Conservation (phyloP, 1,139 yeast species). For the Zygoascus meyerae region DNA sequence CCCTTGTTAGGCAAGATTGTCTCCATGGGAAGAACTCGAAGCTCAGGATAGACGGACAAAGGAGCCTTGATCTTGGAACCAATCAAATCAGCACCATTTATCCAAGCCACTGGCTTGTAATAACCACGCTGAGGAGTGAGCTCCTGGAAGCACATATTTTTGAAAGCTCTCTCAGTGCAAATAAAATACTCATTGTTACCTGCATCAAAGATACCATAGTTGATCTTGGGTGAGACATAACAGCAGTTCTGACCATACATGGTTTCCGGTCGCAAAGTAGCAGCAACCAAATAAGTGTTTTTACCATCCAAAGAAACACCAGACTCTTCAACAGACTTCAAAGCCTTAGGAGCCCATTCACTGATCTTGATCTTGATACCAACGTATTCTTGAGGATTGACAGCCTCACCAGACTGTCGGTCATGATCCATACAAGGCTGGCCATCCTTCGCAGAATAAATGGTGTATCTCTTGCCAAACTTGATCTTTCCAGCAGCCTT, state of each 20-base stretch:
- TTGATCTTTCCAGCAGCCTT: slow-evolving; percentile 85
- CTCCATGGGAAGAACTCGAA: slow-evolving; percentile 95
- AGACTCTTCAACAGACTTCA: slow-evolving; percentile 43
- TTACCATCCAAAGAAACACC: slow-evolving; percentile 46
- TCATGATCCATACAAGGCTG: slow-evolving; percentile 99
- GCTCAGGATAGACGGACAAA: slow-evolving; percentile 59
- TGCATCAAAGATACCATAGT: slow-evolving; percentile 86
- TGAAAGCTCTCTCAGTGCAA: slow-evolving; percentile 95
- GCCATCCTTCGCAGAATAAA: slow-evolving; percentile 95
- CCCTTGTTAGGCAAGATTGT: slow-evolving; percentile 92
- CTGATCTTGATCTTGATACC: slow-evolving; percentile 78
- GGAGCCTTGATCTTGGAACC: slow-evolving; percentile 91
- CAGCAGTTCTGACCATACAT: slow-evolving; percentile 99
- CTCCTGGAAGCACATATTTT: slow-evolving; percentile 94
- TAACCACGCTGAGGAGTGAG: slow-evolving; percentile 85
- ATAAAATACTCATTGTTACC: slow-evolving; percentile 73
- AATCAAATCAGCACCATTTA: slow-evolving; percentile 68
- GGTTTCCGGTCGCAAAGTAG: slow-evolving; percentile 97
- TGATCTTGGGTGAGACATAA: slow-evolving; percentile 92
- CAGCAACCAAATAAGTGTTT: slow-evolving; percentile 82
- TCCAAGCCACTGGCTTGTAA: slow-evolving; percentile 52
- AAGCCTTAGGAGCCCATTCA: slow-evolving; percentile 54
- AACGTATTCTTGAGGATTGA: slow-evolving; percentile 91
- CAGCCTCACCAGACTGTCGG: slow-evolving; percentile 96
- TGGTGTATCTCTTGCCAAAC: slow-evolving; percentile 97